Evolutionary conservation across 306 rosid species (phyloP).

Genomic region (Rosa multiflora): DNA sequence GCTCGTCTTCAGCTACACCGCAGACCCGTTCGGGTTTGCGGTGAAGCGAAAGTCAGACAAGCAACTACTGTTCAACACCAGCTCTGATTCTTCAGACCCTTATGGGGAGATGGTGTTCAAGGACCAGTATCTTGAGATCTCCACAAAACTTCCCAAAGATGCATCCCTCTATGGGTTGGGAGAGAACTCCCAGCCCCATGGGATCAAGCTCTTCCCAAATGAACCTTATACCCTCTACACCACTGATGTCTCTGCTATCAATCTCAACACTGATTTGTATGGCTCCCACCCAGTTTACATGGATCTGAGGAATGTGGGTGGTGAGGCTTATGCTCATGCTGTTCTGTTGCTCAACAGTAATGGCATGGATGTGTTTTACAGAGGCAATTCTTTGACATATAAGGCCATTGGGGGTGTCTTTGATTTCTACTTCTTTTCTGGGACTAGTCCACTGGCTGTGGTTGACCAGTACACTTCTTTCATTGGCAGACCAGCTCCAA

Average conservation of each 20-base stretch:
- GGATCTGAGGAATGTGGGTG: slow-evolving; percentile 77
- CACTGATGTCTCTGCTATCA: slow-evolving; percentile 75
- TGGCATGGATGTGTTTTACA: slow-evolving; percentile 94
- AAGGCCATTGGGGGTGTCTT: slow-evolving; percentile 87
- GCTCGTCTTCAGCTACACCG: slow-evolving; percentile 61
- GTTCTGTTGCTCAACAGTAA: slow-evolving; percentile 87
- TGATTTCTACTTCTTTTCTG: slow-evolving; percentile 92
- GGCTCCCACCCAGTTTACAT: slow-evolving; percentile 91
- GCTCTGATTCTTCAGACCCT: slow-evolving; percentile 50
- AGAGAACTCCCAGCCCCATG: slow-evolving; percentile 90
- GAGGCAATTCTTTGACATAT: slow-evolving; percentile 72
- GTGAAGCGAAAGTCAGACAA: slow-evolving; percentile 82
- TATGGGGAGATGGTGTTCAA: slow-evolving; percentile 67
- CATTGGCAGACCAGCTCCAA: slow-evolving; percentile 91
- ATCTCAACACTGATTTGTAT: slow-evolving; percentile 82
- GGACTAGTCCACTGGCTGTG: slow-evolving; percentile 74
- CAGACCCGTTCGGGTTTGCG: slow-evolving; percentile 75
- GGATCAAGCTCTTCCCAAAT: slow-evolving; percentile 71
- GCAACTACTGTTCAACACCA: slow-evolving; percentile 64
- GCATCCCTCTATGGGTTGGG: slow-evolving; percentile 87
- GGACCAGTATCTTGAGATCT: slow-evolving; percentile 92
- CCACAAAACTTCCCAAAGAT: slow-evolving; percentile 69
- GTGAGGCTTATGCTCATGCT: slow-evolving; percentile 64
- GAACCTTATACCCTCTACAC: slow-evolving; percentile 89
- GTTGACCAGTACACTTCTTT: slow-evolving; percentile 91